Conservation (phyloP, 1,284 basidiomycete species). For the Rhodotorula sp. region DNA sequence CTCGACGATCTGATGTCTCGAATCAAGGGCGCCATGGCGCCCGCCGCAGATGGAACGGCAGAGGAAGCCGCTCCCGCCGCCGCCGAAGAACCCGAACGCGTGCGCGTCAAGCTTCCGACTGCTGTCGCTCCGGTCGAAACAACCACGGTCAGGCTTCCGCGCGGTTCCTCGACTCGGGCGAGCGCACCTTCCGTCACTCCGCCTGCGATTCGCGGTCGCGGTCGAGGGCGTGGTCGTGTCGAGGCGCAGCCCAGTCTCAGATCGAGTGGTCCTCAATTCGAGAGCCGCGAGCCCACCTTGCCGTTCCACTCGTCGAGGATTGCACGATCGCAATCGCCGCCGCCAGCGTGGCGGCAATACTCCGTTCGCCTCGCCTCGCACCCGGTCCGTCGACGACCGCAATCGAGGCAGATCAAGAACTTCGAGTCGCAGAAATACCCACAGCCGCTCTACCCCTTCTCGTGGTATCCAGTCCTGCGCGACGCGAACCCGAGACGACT, state of each 20-base stretch:
- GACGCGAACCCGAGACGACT: constrained; percentile 63
- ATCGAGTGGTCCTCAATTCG: constrained; percentile 9
- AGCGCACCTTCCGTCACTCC: constrained; percentile 46
- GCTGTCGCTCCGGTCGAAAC: background rate
- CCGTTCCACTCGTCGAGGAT: constrained; percentile 48
- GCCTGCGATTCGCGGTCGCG: constrained; percentile 11
- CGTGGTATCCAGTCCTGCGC: constrained; percentile 71
- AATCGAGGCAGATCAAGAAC: constrained; percentile 19
- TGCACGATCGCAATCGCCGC: constrained; percentile 49
- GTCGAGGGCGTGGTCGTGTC: background rate
- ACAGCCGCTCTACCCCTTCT: constrained; percentile 66
- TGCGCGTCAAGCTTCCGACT: background rate
- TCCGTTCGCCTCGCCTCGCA: constrained; percentile 50
- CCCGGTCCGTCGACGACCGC: constrained; percentile 19
- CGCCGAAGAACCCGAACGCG: background rate
- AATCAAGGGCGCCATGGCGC: constrained; percentile 73
- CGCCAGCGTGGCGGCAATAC: constrained; percentile 58
- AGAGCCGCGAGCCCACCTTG: constrained; percentile 23
- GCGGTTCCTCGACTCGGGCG: background rate
- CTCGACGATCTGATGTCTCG: constrained; percentile 82
- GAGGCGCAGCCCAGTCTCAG: background rate
- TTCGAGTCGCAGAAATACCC: constrained; percentile 44
- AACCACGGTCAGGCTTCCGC: constrained; percentile 31
- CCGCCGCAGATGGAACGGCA: background rate
- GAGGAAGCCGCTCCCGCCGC: background rate